Evolutionary conservation across 2,329 filamentous ascomycete genomes (phyloP).

Genomic region (Rhytidhysteron rufulum): DNA sequence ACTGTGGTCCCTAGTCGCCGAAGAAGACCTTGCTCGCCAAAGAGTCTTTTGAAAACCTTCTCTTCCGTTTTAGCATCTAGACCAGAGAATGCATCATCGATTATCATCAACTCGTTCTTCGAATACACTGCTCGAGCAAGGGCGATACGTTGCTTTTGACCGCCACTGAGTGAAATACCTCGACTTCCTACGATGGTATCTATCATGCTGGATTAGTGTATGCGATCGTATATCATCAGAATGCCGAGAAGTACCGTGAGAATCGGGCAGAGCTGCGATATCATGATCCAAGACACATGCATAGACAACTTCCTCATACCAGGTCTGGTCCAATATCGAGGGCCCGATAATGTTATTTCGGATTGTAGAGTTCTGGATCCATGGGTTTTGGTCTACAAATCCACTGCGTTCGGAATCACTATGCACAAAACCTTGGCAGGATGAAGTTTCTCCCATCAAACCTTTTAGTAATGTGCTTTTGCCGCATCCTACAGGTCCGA

Average conservation of each 20-base stretch:
- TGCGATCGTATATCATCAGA: too few species aligned
- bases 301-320: conserved; percentile 20
- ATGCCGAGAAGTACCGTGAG: too few species aligned
- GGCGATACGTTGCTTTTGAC: conserved; percentile 46
- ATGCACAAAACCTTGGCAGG: conserved; percentile 10
- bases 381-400: conserved; percentile 24
- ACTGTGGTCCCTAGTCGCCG: conserved; percentile 22
- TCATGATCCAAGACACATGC: conserved; percentile 16
- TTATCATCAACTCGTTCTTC: conserved; percentile 36
- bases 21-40: conserved; percentile 40
- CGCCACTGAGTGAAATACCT: conserved; percentile 46
- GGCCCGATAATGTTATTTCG: conserved; percentile 20
- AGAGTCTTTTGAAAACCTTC: conserved; percentile 40
- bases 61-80: conserved; percentile 45
- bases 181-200: conserved; percentile 45
- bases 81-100: conserved; percentile 48
- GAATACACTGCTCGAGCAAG: conserved; percentile 50
- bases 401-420: conserved; percentile 8
- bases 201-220: too few species aligned
- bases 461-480: conserved; percentile 34
- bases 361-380: conserved; percentile 23
- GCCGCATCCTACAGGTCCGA: conserved; percentile 11
- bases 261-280: conserved; percentile 7
- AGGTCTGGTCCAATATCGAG: conserved; percentile 14
- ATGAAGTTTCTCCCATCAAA: conserved; percentile 13